Percentiles rank a stretch among this genome's conserved stretches.
Evolutionary conservation across 805 yeast genomes (phyloP).

Genomic region (Pichia nanzhaoensis): DNA sequence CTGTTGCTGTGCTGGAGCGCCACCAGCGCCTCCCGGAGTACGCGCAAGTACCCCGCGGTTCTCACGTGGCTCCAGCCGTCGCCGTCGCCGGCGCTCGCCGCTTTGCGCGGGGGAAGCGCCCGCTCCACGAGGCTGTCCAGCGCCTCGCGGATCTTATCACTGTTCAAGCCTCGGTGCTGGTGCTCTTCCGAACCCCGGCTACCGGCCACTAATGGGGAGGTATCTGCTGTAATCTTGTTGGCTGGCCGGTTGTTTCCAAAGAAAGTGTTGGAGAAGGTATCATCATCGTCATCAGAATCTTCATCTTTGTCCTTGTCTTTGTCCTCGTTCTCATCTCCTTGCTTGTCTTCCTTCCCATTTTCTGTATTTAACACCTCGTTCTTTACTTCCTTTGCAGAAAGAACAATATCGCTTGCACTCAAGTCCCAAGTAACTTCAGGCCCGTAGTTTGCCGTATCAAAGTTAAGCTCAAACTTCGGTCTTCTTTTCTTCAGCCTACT

Average conservation of each 20-base stretch:
- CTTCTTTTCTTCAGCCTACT: constrained; percentile 22
- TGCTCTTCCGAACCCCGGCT: too few relatives aligned
- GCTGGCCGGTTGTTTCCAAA: neutral
- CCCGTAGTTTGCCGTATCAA: constrained; percentile 19
- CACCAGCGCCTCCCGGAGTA: neutral
- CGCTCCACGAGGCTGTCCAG: neutral
- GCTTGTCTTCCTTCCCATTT: neutral
- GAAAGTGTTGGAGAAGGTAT: constrained; percentile 1
- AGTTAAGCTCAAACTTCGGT: constrained; percentile 35
- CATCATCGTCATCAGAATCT: neutral
- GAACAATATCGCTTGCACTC: neutral
- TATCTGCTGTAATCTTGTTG: constrained; percentile 3
- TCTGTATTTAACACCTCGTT: neutral
- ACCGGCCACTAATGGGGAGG: constrained; percentile 6
- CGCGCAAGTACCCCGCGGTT: neutral
- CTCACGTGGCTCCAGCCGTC: neutral
- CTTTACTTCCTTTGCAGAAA: neutral
- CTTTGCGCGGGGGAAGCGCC: neutral
- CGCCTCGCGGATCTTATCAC: neutral
- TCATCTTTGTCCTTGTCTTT: neutral
- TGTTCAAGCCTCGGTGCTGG: neutral
- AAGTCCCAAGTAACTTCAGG: constrained; percentile 25
- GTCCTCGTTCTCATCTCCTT: neutral
- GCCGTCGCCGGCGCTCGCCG: neutral
- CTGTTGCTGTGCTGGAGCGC: neutral